Evolutionary conservation across 352 stramenopile species (phyloP), one percentile per base, ranked within the genome.

Genomic region (Phytophthora vignae): DNA sequence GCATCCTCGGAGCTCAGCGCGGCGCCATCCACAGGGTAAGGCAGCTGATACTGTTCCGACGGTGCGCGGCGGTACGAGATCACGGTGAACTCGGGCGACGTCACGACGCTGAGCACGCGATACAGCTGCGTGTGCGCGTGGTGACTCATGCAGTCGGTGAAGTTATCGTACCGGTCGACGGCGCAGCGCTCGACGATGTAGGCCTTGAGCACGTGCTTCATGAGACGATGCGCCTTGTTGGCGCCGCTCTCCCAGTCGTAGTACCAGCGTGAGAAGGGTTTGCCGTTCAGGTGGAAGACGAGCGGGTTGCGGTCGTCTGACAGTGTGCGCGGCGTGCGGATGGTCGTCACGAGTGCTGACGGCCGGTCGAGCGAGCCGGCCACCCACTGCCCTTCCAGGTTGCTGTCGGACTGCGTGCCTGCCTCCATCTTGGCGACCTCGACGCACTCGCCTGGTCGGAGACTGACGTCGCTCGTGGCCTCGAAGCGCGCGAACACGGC

Each of bases 211-310:
- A 86, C 79, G 64, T 90, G 83, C 54, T 85, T 82, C 40, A 74
- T 90, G 62, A 87, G 80, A 6, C 83, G 77, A 58, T 87, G 82
- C 2, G 74, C 78, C 54, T 85, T 88, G 42, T 76, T 90, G 21
- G 80, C 78, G 2, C 71, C 81, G 63, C 81, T 87, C 58, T 85
- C 83, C 83, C 83, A 90, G 46, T 85, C 73, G 65, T 88, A 90
- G 68, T 88, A 88, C 83, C 83, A 90, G 11, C 77, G 71, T 2
- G 66, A 59, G 58, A 59, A 67, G 8, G 78, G 60, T n/a, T 78
- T 75, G 6, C 66, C 36, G 54, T 90, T 88, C 50, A 90, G 76
- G 54, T 88, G 67, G 59, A 83, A 90, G n/a, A 83, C 21, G 5
- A 69, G 54, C 15, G 60, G 67, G 44, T 79, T 79, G 17, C 61